phyloP scores from a whole-genome alignment of 768 basidiomycete genomes.

The Suillus americanus region DNA sequence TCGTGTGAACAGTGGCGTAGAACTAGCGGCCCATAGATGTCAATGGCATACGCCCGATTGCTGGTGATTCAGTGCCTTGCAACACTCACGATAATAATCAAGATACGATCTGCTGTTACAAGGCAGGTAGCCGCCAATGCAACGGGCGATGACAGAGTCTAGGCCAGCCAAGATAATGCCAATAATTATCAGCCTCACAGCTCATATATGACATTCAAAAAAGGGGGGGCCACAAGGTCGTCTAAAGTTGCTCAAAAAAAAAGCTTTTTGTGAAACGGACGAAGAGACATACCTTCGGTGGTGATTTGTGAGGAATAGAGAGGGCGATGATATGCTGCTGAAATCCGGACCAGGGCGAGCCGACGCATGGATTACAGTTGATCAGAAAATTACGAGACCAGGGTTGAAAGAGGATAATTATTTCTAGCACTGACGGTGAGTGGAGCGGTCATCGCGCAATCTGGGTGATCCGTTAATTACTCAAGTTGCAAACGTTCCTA shows the following conservation, averaged over 20 bases:
- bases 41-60: not conserved
- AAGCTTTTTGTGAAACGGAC: not conserved
- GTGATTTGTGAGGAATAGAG: not conserved
- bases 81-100: slow-evolving; percentile 4
- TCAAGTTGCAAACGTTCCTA: not conserved
- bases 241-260: not conserved
- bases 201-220: not conserved
- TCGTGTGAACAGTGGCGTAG: not conserved
- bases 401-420: not conserved
- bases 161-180: not conserved
- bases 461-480: not conserved
- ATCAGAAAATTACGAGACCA: not conserved
- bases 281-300: not conserved
- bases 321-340: not conserved
- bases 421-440: not conserved
- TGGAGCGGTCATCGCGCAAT: not conserved
- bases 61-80: not conserved
- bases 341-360: not conserved
- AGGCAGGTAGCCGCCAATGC: not conserved
- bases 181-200: no score
- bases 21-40: not conserved
- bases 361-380: not conserved
- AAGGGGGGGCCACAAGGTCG: not conserved
- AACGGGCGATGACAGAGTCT: not conserved
- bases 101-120: not conserved